These are phyloP conservation scores for Sambucus nigra DNA, from an alignment of 129 eudicot species.

Conservation along the genomic window DNA sequence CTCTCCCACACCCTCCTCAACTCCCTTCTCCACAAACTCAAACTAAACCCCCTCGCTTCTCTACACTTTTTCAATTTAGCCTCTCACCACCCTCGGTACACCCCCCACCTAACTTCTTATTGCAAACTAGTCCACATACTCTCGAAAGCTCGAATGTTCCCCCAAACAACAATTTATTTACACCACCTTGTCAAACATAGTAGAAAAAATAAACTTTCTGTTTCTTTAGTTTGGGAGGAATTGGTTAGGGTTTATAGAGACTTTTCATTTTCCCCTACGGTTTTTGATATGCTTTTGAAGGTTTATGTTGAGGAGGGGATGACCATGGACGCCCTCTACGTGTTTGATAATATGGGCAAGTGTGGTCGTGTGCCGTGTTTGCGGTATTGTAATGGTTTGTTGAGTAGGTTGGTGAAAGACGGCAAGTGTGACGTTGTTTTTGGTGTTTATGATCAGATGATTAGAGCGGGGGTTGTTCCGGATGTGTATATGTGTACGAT, in stretches of 20 bases:
- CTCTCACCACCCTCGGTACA: slow-evolving; percentile 25
- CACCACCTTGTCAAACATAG: slow-evolving; percentile 28
- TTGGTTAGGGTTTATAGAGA: slow-evolving; percentile 53
- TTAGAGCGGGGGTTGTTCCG: slow-evolving; percentile 43
- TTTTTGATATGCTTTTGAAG: slow-evolving; percentile 68
- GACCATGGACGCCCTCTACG: slow-evolving; percentile 48
- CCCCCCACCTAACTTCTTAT: slow-evolving; percentile 38
- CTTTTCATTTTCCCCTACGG: slow-evolving; percentile 58
- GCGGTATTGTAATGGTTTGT: slow-evolving; percentile 66
- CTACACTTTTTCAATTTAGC: slow-evolving; percentile 64
- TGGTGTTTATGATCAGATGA: slow-evolving; percentile 66
- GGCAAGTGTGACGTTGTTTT: slow-evolving; percentile 33
- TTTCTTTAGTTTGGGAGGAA: slow-evolving; percentile 34
- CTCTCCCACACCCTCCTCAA: slow-evolving; percentile 52
- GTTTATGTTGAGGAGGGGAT: slow-evolving; percentile 52
- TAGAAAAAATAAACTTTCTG: slow-evolving; percentile 6
- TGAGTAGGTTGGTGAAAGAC: slow-evolving; percentile 51
- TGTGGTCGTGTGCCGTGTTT: slow-evolving; percentile 54
- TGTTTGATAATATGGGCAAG: slow-evolving; percentile 82
- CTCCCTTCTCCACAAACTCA: slow-evolving; percentile 37
- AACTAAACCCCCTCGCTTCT: slow-evolving; percentile 38
- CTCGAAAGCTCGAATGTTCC: slow-evolving; percentile 56
- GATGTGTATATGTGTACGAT: slow-evolving; percentile 77
- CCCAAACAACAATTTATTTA: slow-evolving; percentile 43
- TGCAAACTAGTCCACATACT: slow-evolving; percentile 58